Conservation (phyloP, 345 rosid species). For the Pugionium cornutum region DNA sequence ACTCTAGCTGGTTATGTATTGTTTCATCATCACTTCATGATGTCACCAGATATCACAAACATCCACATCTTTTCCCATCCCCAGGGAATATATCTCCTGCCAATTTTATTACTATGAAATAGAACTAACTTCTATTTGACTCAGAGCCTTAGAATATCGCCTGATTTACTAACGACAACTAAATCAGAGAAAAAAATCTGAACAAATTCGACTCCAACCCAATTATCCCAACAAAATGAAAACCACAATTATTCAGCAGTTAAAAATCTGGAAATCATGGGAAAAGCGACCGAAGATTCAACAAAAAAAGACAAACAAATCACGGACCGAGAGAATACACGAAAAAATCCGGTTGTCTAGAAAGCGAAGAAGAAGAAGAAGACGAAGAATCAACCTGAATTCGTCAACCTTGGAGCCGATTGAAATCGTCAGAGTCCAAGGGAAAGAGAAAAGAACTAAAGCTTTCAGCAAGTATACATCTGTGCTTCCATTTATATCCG, state of each 20-base stretch:
- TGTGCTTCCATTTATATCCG: constrained; percentile 25
- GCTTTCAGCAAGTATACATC: constrained; percentile 11
- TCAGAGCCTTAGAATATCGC: neutral
- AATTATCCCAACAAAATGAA: constrained; percentile 4
- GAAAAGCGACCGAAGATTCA: neutral
- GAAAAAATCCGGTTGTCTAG: neutral
- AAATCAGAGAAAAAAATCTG: constrained; percentile 13
- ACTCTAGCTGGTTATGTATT: neutral
- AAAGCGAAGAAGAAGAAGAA: neutral
- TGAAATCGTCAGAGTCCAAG: neutral
- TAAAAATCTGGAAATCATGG: neutral
- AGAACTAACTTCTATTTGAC: neutral
- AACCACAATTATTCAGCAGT: neutral
- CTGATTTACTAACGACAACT: neutral
- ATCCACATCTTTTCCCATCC: constrained; percentile 4
- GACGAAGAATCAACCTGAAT: constrained; percentile 30
- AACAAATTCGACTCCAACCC: neutral
- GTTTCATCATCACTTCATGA: neutral
- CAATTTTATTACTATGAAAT: neutral
- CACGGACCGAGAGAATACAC: neutral
- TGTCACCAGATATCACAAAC: neutral
- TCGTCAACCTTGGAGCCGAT: neutral
- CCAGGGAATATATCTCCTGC: no score
- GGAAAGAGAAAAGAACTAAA: neutral
- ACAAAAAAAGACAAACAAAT: constrained; percentile 3